Base-by-base conservation (phyloP, 306 rosid genomes). In the Trichosanthes truncata region DNA sequence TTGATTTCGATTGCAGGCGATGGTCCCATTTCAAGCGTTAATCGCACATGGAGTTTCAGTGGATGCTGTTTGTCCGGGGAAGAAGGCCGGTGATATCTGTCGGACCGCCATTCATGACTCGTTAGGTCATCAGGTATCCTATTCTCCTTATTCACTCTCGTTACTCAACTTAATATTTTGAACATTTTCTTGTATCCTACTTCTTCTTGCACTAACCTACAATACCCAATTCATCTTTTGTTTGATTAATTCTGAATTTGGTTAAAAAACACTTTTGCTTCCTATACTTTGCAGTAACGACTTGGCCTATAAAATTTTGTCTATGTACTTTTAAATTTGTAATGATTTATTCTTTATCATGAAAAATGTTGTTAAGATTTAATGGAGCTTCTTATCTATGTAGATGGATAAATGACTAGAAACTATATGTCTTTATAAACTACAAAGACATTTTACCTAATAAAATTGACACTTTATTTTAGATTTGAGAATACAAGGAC, bases 21-120 rank as follows among this genome's bases (percentile, higher is more conserved):
- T 94, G 87, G 93, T 94, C 75, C 95, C 97, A 4, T 94, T 94
- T 83, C 98, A 92, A 78, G 93, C 97, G 5, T 21, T 94, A 81
- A 93, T 78, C 79, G 97, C 98, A 12, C 92, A 78, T 40, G 97
- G 97, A 29, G 52, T 94, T 57, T 21, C 88, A 43, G 97, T 92
- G 26, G 90, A 94, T 53, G 93, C 98, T 33, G 95, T 89, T 46
- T 94, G 97, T 78, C 97, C 98, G 9, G 91, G 92, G 14, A 92
- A 87, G 87, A 92, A 89, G 79, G 81, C 97, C 51, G 95, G 92
- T 13, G 97, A 92, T 23, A 35, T 81, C 73, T 92, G 96, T 84
- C 95, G 92, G 84, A 92, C 98, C 38, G 86, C 92, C 78, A 57
- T 91, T 25, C 93, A 89, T 20, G 76, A 77, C 13, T 26, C 51